Conservation (phyloP, 139 green algal species). For the Auxenochlorella protothecoides region DNA sequence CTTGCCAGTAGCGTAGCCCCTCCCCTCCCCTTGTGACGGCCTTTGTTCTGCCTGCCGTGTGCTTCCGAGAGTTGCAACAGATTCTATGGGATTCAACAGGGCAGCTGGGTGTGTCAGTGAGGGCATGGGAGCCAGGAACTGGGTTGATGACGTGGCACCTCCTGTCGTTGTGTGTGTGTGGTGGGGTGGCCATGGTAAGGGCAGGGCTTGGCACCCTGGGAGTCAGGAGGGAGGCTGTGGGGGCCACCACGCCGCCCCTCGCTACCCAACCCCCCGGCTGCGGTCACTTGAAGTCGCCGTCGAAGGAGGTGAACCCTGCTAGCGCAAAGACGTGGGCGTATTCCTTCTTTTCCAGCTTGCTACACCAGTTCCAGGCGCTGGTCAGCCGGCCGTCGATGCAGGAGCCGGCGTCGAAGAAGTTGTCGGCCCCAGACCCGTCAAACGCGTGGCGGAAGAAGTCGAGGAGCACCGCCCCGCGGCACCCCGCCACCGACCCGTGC, state of each 20-base stretch:
- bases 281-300: conserved; percentile 59
- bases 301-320: conserved; percentile 74
- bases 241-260: neutral
- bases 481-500: conserved; percentile 57
- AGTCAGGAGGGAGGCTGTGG: neutral
- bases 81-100: neutral
- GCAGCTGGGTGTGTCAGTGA: neutral
- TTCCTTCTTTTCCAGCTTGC: conserved; percentile 30
- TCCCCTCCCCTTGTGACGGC: no score
- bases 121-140: neutral
- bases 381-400: conserved; percentile 93
- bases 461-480: conserved; percentile 54
- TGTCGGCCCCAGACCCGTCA: conserved; percentile 78
- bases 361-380: conserved; percentile 87
- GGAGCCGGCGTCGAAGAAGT: conserved; percentile 81
- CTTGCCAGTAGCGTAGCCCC: no score
- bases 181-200: neutral
- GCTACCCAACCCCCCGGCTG: no score
- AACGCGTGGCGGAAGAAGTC: conserved; percentile 95
- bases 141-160: neutral
- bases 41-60: no score
- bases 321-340: conserved; percentile 79
- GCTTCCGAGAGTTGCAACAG: no score
- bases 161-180: neutral
- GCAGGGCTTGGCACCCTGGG: no score